These are phyloP conservation scores for Golubevia pallescens DNA, from an alignment of 1,284 basidiomycete species.

Conservation along the genomic window DNA sequence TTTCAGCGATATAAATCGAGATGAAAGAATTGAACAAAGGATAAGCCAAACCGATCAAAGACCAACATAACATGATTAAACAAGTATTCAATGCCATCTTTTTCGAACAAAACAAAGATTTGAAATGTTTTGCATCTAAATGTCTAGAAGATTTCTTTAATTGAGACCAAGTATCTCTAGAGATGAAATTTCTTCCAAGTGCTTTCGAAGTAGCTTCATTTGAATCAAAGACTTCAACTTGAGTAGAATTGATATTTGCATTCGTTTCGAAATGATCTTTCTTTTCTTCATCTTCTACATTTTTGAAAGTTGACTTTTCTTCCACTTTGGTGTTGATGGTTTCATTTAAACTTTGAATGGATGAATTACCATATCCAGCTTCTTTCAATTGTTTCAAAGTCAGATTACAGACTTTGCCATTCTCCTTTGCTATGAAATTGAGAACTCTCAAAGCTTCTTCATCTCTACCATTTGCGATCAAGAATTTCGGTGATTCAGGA, in stretches of 20 bases:
- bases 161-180: conserved; percentile 6
- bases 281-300: conserved; percentile 17
- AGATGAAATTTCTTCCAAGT: background rate
- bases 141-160: conserved; percentile 16
- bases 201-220: too few species aligned
- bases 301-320: background rate
- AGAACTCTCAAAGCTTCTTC: conserved; percentile 75
- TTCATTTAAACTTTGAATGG: background rate
- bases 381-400: conserved; percentile 61
- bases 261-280: too few species aligned
- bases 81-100: conserved; percentile 73
- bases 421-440: conserved; percentile 74
- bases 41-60: conserved; percentile 76
- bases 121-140: conserved; percentile 67
- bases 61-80: conserved; percentile 72
- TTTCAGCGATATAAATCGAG: conserved; percentile 70
- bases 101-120: conserved; percentile 72
- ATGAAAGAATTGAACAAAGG: conserved; percentile 76
- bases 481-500: conserved; percentile 64
- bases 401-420: conserved; percentile 67
- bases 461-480: conserved; percentile 76
- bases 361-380: conserved; percentile 1
- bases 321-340: background rate
- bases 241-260: too few species aligned
- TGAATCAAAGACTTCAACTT: too few species aligned